Evolutionary conservation across 2,329 filamentous ascomycete species (phyloP).

Genomic region (Xylariaceae sp.): DNA sequence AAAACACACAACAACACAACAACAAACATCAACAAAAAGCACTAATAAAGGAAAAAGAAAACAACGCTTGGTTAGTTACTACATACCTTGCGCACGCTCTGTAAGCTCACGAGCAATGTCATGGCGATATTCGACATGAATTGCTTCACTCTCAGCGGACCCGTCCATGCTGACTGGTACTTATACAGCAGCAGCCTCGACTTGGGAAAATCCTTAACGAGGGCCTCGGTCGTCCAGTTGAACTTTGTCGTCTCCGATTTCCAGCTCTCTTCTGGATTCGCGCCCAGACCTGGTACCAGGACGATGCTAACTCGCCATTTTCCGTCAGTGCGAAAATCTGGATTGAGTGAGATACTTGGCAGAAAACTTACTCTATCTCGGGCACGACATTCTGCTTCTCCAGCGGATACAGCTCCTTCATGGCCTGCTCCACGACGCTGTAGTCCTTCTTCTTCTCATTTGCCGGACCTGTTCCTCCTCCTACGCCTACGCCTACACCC

Average conservation of each 20-base stretch:
- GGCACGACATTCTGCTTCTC: conserved; percentile 26
- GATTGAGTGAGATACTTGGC: conserved; percentile 1
- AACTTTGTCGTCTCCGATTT: conserved; percentile 34
- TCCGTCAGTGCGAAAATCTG: too few species aligned
- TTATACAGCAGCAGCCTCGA: conserved; percentile 37
- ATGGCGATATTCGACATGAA: conserved; percentile 36
- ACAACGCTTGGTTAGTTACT: not conserved
- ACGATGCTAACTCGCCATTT: too few species aligned
- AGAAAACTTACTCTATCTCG: conserved; percentile 33
- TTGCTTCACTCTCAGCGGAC: conserved; percentile 37
- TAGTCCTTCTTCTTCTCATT: conserved; percentile 32
- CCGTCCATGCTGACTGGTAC: conserved; percentile 38
- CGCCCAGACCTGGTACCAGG: conserved; percentile 37
- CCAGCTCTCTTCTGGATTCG: conserved; percentile 37
- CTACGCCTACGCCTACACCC: too few species aligned
- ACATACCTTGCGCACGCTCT: conserved; percentile 32
- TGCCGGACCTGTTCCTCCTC: conserved; percentile 19
- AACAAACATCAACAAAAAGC: too few species aligned
- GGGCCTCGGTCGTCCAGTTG: conserved; percentile 37
- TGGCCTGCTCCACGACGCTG: conserved; percentile 34
- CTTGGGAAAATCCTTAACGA: conserved; percentile 36
- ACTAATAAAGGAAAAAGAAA: not conserved
- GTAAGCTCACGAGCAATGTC: conserved; percentile 32
- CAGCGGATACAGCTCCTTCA: conserved; percentile 35
- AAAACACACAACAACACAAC: too few species aligned